Conservation (phyloP, 1,284 basidiomycete species). For the Phenoliferia sp. region DNA sequence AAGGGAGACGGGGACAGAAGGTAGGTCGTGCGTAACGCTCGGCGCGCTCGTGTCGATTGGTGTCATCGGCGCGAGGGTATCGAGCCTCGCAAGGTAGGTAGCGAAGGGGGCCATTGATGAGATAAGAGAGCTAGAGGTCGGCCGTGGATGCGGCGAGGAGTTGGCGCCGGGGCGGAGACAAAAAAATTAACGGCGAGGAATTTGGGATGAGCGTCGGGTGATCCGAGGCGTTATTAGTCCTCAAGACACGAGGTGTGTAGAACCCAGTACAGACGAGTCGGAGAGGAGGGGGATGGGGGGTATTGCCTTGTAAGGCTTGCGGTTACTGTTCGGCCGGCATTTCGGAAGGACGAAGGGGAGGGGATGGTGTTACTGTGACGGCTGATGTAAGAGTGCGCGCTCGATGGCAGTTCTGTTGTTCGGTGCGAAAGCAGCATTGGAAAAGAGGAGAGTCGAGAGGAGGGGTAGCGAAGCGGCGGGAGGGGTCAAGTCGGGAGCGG, state of each 20-base stretch:
- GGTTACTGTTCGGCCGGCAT: not conserved
- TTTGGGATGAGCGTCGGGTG: not conserved
- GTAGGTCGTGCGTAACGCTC: too few relatives aligned
- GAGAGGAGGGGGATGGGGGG: not conserved
- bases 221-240: not conserved
- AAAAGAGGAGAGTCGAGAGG: not conserved
- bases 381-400: too few relatives aligned
- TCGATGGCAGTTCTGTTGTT: not conserved
- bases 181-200: not conserved
- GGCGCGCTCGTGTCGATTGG: not conserved
- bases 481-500: not conserved
- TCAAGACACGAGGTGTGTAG: not conserved
- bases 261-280: not conserved
- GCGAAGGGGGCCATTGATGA: not conserved
- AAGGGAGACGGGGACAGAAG: not conserved
- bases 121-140: not conserved
- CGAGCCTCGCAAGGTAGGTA: not conserved
- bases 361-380: not conserved
- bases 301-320: not conserved
- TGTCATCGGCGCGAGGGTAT: not conserved
- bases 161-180: not conserved
- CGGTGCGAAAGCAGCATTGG: not conserved
- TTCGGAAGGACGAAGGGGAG: not conserved
- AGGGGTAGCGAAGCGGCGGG: not conserved
- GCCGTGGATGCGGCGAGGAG: not conserved